Evolutionary conservation across 768 basidiomycete species (phyloP).

Genomic region (Lentinula edodes): DNA sequence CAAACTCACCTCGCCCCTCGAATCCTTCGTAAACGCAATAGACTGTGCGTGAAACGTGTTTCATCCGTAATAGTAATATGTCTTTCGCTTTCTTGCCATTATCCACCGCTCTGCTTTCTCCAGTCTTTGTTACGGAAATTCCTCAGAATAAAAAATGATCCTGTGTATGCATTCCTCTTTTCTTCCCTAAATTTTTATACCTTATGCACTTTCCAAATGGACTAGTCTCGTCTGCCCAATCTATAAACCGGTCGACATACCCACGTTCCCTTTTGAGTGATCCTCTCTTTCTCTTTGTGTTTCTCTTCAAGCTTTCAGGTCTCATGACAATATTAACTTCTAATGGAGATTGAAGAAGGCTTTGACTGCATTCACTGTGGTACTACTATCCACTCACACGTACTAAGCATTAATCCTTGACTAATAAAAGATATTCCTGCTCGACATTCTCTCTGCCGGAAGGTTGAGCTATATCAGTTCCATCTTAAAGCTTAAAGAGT

Average conservation of each 20-base stretch:
- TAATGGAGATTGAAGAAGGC: too few species aligned
- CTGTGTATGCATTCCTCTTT: background rate
- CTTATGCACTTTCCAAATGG: background rate
- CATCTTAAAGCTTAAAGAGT: too few species aligned
- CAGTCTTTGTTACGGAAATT: background rate
- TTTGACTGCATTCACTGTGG: too few species aligned
- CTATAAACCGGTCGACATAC: background rate
- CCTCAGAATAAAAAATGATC: background rate
- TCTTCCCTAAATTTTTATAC: background rate
- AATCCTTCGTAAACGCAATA: background rate
- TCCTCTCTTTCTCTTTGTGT: background rate
- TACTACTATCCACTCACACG: too few species aligned
- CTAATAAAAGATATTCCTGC: too few species aligned
- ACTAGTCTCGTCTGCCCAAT: background rate
- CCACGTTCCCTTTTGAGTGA: background rate
- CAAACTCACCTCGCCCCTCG: conserved; percentile 48
- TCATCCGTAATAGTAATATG: background rate
- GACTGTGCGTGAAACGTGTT: background rate
- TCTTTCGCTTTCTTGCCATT: background rate
- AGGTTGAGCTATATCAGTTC: too few species aligned
- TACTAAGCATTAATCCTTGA: too few species aligned
- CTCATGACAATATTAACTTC: too few species aligned
- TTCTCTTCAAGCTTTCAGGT: too few species aligned
- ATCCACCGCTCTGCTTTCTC: conserved; percentile 1
- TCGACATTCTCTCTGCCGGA: too few species aligned